Evolutionary conservation across 2,329 filamentous ascomycete genomes (phyloP).

Genomic region (Arachnomyces sp.): DNA sequence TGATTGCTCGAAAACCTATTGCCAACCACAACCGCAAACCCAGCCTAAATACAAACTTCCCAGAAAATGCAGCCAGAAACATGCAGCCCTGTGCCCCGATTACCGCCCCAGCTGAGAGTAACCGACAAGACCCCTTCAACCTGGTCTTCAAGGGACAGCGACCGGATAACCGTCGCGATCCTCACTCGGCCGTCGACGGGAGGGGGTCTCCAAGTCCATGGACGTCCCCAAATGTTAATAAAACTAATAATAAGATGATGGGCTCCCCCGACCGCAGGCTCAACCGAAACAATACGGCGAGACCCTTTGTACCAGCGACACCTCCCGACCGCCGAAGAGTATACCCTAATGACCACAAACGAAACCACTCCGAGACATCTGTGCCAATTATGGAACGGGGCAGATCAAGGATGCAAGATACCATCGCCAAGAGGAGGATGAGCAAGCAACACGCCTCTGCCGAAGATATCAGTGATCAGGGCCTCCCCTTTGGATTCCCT

Average conservation of each 20-base stretch:
- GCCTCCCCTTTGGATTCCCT: slow-evolving; percentile 15
- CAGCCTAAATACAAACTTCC: too few species aligned
- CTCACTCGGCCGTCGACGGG: too few species aligned
- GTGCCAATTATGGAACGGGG: slow-evolving; percentile 8
- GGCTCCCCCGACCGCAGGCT: too few species aligned
- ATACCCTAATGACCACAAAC: slow-evolving; percentile 8
- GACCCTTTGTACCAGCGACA: slow-evolving; percentile 8
- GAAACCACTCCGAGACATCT: slow-evolving; percentile 6
- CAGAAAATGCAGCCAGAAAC: neutral
- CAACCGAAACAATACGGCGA: too few species aligned
- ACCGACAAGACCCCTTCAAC: too few species aligned
- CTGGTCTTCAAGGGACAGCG: too few species aligned
- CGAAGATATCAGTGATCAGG: slow-evolving; percentile 4
- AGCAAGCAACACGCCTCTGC: slow-evolving; percentile 6
- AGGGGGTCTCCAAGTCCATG: too few species aligned
- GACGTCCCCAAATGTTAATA: too few species aligned
- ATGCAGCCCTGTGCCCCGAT: neutral
- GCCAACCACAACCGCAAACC: too few species aligned
- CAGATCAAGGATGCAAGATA: slow-evolving; percentile 9
- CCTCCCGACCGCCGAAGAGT: slow-evolving; percentile 22
- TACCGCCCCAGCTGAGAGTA: neutral
- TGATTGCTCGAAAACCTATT: slow-evolving; percentile 7
- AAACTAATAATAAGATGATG: too few species aligned
- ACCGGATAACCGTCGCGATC: too few species aligned
- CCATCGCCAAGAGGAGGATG: slow-evolving; percentile 2